Evolutionary conservation across 2,329 filamentous ascomycete genomes (phyloP), one percentile per base, ranked within the genome.

Genomic region (Arthrobotrys megalospora): DNA sequence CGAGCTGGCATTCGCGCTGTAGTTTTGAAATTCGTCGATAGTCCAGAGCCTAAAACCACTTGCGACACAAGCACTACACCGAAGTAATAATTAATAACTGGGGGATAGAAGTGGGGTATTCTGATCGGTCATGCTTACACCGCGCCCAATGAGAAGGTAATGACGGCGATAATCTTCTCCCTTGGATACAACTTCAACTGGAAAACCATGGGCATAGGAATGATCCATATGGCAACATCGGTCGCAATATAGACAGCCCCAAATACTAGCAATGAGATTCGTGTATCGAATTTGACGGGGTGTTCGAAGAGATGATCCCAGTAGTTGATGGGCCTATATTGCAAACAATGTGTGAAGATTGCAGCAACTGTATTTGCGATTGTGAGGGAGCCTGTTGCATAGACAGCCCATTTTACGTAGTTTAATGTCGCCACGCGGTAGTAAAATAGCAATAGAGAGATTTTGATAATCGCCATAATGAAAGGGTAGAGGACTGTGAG

Each of bases 401-500:
- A 48, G 12, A 68, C 52, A 10, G 52, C 38, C 58, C 53, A 67
- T 10, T 60, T 21, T 3, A 76, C 58, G 12, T 58, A 55, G 36
- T 60, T 76, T 28, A 55, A 36, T 21, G 36, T 53, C 8, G 71
- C 53, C 1, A 76, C 58, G 32, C 53, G 43, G 32, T 62, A 68
- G 24, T 67, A 76, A n/a, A 68, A 76, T 14, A 67, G 32, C 12
- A 76, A 19, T 19, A 76, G 32, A 5, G 71, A 76, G 16, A 76
- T 43, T 50, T 76, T 76, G 19, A 68, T 62, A 5, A 52, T 6
- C 7, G 24, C n/a, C 58, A 76, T 68, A 12, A 58, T 45, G 32
- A 64, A 76, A 32, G 71, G 71, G 24, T 76, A 76, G 4, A 68
- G 38, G 5, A 55, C 34, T 6, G 21, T 53, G 7, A 76, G 52